These are phyloP conservation scores for Cronartium quercuum DNA, from an alignment of 1,284 basidiomycete genomes.

Conservation along the genomic window DNA sequence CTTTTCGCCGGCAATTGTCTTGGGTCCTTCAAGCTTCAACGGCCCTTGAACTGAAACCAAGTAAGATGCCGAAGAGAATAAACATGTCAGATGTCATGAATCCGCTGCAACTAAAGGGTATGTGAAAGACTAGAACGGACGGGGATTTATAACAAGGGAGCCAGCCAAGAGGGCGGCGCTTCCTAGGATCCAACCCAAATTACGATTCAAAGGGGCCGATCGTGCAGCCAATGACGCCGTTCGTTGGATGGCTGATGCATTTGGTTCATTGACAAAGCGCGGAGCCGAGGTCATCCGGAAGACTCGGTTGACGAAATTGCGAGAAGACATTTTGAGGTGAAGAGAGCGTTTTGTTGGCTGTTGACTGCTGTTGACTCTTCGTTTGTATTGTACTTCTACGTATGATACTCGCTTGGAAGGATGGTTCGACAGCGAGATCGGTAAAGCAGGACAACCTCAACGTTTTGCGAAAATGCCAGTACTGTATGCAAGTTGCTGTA, in stretches of 20 bases:
- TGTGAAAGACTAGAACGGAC: neutral
- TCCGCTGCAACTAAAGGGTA: neutral
- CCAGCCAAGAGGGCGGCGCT: neutral
- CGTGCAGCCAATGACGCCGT: neutral
- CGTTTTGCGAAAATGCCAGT: too few species aligned
- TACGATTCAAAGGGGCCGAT: neutral
- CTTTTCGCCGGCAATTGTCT: conserved; percentile 46
- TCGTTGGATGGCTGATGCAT: neutral
- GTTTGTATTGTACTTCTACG: too few species aligned
- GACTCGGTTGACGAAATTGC: too few species aligned
- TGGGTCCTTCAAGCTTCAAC: conserved; percentile 44
- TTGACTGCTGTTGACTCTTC: too few species aligned
- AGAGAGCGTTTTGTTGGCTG: too few species aligned
- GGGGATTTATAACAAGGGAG: neutral
- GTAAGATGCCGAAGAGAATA: neutral
- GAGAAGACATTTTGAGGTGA: too few species aligned
- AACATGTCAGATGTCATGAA: too few species aligned
- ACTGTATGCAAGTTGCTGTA: too few species aligned
- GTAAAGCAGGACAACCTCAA: too few species aligned
- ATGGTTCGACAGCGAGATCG: too few species aligned
- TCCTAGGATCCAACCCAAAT: neutral
- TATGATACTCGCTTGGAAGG: too few species aligned
- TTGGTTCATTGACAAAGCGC: neutral
- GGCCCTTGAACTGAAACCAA: neutral
- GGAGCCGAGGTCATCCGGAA: too few species aligned